Evolutionary conservation across 768 basidiomycete genomes (phyloP), one percentile per base, ranked within the genome.

Genomic region (Rhodotorula taiwanensis): DNA sequence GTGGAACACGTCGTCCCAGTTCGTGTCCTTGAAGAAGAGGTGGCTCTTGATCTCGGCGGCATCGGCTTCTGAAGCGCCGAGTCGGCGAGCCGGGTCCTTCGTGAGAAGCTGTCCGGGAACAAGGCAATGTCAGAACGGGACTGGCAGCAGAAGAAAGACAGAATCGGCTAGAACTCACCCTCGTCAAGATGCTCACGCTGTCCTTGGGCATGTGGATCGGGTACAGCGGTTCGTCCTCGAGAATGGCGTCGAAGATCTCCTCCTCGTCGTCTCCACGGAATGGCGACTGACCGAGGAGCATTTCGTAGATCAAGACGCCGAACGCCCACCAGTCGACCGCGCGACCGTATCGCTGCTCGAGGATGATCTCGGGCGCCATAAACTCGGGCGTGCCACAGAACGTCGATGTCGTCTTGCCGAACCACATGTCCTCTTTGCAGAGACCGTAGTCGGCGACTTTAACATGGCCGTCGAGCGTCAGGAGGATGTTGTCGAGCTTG

Each of bases 281-380:
- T 5, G 95, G 95, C 8, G 95, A 98, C 78, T 98, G 95, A 50
- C 95, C 95, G 30, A 98, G 81, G 57, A 99, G 78, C 95, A 99
- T 99, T 78, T 99, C 95, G 75, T 99, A 99, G 30, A 88, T 97
- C 71, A 99, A 78, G 7, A 99, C 95, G 68, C 95, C 95, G 75
- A 98, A 98, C 18, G 95, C 95, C 95, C 95, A 99, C 95, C 95
- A 99, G 75, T 99, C 95, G 45, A 99, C 95, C 16, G 95, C 94
- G 43, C 92, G 89, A 15, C 92, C 93, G 72, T 99, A 99, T 51
- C 92, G 88, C 78, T 98, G 95, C 78, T 99, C 95, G n/a, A 98
- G 82, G 56, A 99, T 81, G 76, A 99, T 99, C 93, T 99, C 95
- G 5, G 95, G 95, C 27, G 95, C 95, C 95, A 99, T 98, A 77